Percentiles rank a stretch among this genome's conserved stretches.
phyloP scores from a whole-genome alignment of 2,329 filamentous ascomycete genomes.

The Rutstroemia sp. region DNA sequence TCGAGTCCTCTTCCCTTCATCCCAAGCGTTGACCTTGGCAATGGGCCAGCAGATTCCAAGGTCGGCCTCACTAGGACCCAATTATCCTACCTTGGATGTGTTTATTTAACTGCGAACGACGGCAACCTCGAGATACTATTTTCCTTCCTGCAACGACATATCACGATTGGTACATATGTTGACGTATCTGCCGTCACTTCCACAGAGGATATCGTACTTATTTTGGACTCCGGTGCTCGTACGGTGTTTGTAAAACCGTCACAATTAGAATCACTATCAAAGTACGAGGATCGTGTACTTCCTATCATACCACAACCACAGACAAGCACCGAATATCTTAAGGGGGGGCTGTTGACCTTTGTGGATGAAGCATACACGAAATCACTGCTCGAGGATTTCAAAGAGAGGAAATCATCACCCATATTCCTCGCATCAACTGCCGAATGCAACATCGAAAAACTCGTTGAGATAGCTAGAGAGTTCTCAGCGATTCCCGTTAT shows the following conservation, averaged over 20 bases:
- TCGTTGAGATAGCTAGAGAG: slow-evolving; percentile 19
- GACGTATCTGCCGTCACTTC: slow-evolving; percentile 66
- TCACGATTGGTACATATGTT: slow-evolving; percentile 59
- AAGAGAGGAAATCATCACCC: slow-evolving; percentile 23
- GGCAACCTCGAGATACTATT: slow-evolving; percentile 25
- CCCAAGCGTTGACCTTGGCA: slow-evolving; percentile 46
- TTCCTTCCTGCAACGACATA: slow-evolving; percentile 41
- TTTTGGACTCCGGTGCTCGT: slow-evolving; percentile 78
- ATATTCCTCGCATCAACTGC: slow-evolving; percentile 21
- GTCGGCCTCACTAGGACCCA: slow-evolving; percentile 51
- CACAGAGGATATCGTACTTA: slow-evolving; percentile 64
- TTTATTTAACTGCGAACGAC: slow-evolving; percentile 46
- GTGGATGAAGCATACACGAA: slow-evolving; percentile 33
- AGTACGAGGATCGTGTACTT: slow-evolving; percentile 50
- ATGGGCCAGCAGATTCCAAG: slow-evolving; percentile 39
- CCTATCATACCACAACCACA: slow-evolving; percentile 32
- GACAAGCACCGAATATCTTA: slow-evolving; percentile 17
- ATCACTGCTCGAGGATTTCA: slow-evolving; percentile 18
- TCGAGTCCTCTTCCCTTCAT: slow-evolving; percentile 57
- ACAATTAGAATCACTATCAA: slow-evolving; percentile 53
- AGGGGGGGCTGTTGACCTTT: slow-evolving; percentile 31
- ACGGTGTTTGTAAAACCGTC: slow-evolving; percentile 74
- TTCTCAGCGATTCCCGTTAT: slow-evolving; percentile 61
- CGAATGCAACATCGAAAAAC: slow-evolving; percentile 14
- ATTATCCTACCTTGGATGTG: slow-evolving; percentile 49